Percentiles rank a stretch among this genome's conserved stretches.
Conservation (phyloP, 2,329 filamentous ascomycete species). For the Ophiostoma australiae region DNA sequence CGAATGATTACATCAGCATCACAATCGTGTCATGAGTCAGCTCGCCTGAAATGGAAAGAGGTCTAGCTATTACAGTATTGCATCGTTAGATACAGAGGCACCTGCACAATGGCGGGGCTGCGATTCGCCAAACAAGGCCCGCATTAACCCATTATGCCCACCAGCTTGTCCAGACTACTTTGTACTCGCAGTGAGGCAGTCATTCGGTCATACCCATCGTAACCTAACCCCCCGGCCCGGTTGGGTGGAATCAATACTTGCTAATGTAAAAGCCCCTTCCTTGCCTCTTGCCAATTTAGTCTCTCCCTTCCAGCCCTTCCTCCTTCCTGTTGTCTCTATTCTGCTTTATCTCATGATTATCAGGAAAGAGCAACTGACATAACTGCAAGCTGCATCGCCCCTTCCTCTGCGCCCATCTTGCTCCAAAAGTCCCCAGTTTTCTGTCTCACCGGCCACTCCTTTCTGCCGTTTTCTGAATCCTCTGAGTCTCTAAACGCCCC, state of each 20-base stretch:
- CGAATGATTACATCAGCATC: neutral
- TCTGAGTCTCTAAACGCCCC: neutral
- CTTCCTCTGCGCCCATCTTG: neutral
- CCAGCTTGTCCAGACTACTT: neutral
- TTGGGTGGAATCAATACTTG: neutral
- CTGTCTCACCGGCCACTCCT: neutral
- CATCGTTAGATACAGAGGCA: neutral
- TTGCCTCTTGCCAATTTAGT: neutral
- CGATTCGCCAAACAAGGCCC: slow-evolving; percentile 17
- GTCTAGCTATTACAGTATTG: neutral
- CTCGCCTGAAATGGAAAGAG: neutral
- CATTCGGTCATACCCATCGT: neutral
- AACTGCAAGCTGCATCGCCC: neutral
- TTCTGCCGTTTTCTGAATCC: slow-evolving; percentile 8
- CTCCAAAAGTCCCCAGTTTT: slow-evolving; percentile 3
- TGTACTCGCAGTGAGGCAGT: neutral
- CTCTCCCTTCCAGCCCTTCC: neutral
- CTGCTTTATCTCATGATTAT: neutral
- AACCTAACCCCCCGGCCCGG: neutral
- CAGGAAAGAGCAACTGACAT: neutral
- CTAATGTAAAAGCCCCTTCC: neutral
- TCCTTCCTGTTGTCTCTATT: neutral
- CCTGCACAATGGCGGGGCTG: slow-evolving; percentile 18
- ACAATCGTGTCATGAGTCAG: neutral
- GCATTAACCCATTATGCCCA: neutral